phyloP scores from a whole-genome alignment of 2,329 filamentous ascomycete genomes.

The Aspergillus brasiliensis region DNA sequence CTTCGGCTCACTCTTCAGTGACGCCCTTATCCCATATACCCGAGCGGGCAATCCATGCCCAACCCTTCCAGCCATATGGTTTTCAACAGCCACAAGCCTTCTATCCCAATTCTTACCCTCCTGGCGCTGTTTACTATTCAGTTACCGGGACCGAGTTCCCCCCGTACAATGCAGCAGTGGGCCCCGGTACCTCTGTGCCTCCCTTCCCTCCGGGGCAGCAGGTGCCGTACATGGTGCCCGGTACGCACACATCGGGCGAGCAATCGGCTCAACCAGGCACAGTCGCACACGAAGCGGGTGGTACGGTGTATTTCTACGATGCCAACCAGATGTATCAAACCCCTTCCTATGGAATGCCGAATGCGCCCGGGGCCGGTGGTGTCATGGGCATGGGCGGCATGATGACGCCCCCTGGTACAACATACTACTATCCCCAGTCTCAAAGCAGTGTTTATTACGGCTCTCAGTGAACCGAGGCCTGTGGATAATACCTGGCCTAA shows the following conservation, averaged over 20 bases:
- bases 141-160: constrained; percentile 44
- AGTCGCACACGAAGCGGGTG: constrained; percentile 85
- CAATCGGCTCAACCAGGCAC: constrained; percentile 54
- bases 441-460: constrained; percentile 65
- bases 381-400: constrained; percentile 75
- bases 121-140: constrained; percentile 70
- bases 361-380: constrained; percentile 54
- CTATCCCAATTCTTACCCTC: constrained; percentile 60
- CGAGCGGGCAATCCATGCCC: constrained; percentile 86
- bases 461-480: constrained; percentile 24
- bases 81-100: constrained; percentile 62
- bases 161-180: constrained; percentile 50
- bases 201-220: constrained; percentile 61
- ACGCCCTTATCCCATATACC: constrained; percentile 91
- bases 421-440: constrained; percentile 60
- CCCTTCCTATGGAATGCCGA: constrained; percentile 53
- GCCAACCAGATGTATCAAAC: constrained; percentile 65
- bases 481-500: neutral
- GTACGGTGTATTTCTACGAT: constrained; percentile 95
- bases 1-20: constrained; percentile 59
- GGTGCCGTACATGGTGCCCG: constrained; percentile 37
- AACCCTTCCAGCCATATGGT: constrained; percentile 78
- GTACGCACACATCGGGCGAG: constrained; percentile 35
- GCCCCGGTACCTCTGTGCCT: constrained; percentile 53
- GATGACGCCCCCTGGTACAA: constrained; percentile 64